phyloP scores from a whole-genome alignment of 257 asterid genomes.

The Lycium barbarum region DNA sequence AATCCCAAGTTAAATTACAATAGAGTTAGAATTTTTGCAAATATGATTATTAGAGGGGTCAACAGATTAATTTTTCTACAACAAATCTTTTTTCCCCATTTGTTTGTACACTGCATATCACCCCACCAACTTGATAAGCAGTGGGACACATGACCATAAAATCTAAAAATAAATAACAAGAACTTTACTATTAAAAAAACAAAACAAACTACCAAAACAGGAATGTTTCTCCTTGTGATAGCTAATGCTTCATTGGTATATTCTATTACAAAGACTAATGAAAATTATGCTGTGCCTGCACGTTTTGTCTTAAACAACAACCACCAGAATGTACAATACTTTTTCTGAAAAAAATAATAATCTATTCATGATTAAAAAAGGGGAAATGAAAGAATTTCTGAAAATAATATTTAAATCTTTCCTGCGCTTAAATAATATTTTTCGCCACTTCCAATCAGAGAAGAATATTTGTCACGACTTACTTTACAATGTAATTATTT shows the following conservation, averaged over 20 bases:
- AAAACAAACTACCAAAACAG: background rate
- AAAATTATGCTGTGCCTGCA: constrained; percentile 40
- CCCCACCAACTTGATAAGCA: constrained; percentile 14
- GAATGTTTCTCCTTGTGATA: constrained; percentile 16
- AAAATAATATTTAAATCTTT: background rate
- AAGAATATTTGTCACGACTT: background rate
- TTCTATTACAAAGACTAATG: background rate
- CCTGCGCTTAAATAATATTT: background rate
- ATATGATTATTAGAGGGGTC: background rate
- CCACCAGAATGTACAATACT: background rate
- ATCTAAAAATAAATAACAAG: background rate
- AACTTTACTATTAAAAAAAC: background rate
- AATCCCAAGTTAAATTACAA: too few species aligned
- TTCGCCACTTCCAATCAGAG: background rate
- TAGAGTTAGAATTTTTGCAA: background rate
- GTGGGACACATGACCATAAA: constrained; percentile 20
- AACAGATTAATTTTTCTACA: background rate
- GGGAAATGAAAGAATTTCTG: background rate
- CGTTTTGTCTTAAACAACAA: constrained; percentile 36
- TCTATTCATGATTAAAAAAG: background rate
- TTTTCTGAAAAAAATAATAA: background rate
- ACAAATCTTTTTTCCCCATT: background rate
- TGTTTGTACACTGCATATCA: background rate
- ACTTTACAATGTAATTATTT: background rate
- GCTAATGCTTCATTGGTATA: background rate